Evolutionary conservation across 2,329 filamentous ascomycete species (phyloP).

Genomic region (Fusarium beomiforme): DNA sequence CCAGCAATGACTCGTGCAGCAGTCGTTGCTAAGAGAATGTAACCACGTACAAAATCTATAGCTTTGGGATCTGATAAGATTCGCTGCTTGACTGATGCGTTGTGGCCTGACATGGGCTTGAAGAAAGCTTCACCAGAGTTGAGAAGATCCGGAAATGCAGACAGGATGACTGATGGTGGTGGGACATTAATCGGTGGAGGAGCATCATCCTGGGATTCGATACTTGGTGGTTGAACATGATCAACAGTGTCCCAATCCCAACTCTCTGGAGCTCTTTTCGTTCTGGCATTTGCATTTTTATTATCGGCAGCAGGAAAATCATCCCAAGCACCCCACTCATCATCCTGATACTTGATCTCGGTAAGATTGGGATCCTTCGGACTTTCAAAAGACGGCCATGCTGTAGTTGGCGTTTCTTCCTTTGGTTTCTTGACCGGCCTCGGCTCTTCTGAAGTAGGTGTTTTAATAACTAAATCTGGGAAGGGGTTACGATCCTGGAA

Average conservation of each 20-base stretch:
- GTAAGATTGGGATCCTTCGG: conserved; percentile 11
- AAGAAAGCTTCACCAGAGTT: conserved; percentile 73
- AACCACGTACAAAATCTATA: conserved; percentile 70
- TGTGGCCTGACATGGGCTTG: conserved; percentile 69
- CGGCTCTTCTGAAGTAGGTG: conserved; percentile 50
- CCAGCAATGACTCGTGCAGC: conserved; percentile 86
- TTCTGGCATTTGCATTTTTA: conserved; percentile 28
- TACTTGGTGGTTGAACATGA: conserved; percentile 38
- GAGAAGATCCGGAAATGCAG: conserved; percentile 78
- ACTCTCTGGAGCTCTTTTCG: conserved; percentile 39
- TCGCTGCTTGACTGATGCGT: conserved; percentile 67
- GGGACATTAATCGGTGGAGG: conserved; percentile 86
- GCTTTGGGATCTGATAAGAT: conserved; percentile 72
- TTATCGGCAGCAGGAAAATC: conserved; percentile 48
- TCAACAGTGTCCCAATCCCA: conserved; percentile 64
- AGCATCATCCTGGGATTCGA: conserved; percentile 42
- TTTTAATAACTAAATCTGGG: conserved; percentile 58
- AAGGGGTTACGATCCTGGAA: conserved; percentile 65
- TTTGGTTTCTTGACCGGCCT: conserved; percentile 48
- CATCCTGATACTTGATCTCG: conserved; percentile 46
- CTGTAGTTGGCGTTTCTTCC: conserved; percentile 55
- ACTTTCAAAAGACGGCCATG: conserved; percentile 55
- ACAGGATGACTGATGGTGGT: conserved; percentile 84
- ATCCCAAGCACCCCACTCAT: conserved; percentile 64
- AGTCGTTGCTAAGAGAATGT: conserved; percentile 71